Conservation (phyloP, 768 basidiomycete genomes). For the Tricholoma bakamatsutake region DNA sequence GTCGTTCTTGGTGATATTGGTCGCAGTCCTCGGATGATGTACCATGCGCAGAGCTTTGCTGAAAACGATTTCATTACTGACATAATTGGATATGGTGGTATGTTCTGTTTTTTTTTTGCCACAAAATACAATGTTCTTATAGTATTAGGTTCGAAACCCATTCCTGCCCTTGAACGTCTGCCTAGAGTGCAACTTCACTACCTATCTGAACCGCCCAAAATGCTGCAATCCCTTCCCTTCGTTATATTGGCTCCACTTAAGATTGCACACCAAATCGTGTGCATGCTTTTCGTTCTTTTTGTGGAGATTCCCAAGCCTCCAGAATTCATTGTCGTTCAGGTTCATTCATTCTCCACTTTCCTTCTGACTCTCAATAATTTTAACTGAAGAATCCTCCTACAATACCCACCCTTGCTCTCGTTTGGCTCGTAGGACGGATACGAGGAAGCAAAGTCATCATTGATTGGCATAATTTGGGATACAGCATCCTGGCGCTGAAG, state of each 20-base stretch:
- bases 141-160: constrained; percentile 65
- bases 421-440: constrained; percentile 63
- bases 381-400: constrained; percentile 83
- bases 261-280: constrained; percentile 60
- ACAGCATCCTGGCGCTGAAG: constrained; percentile 83
- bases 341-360: constrained; percentile 29
- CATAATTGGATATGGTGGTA: constrained; percentile 84
- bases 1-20: constrained; percentile 95
- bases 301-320: constrained; percentile 60
- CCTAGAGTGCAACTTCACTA: constrained; percentile 63
- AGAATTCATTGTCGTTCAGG: constrained; percentile 88
- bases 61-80: constrained; percentile 71
- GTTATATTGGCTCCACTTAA: constrained; percentile 76
- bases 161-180: constrained; percentile 62
- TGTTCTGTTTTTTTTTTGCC: constrained; percentile 12
- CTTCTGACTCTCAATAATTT: background rate
- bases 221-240: constrained; percentile 54
- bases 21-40: constrained; percentile 97
- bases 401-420: constrained; percentile 87
- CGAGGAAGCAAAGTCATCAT: constrained; percentile 86
- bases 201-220: constrained; percentile 56
- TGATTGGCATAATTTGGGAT: constrained; percentile 99
- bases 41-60: constrained; percentile 92
- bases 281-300: constrained; percentile 58
- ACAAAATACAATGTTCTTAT: background rate